These are phyloP conservation scores for Akanthomyces uredinophilus DNA, from an alignment of 2,329 filamentous ascomycete genomes.

Conservation along the genomic window DNA sequence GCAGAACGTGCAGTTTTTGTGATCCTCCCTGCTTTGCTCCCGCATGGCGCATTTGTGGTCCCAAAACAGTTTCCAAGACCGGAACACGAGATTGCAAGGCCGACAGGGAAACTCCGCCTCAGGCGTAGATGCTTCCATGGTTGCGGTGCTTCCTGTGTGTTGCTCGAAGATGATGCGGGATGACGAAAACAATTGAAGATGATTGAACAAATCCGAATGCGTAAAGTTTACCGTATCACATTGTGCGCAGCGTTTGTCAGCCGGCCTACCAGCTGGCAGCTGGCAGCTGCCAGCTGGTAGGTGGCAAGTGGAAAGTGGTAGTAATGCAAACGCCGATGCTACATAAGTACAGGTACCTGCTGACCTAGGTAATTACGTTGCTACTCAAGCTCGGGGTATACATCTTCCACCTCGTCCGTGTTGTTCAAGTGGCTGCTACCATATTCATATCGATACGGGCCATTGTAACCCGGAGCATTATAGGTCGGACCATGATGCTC, in stretches of 20 bases:
- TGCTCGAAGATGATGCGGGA: neutral
- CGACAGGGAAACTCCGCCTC: slow-evolving; percentile 23
- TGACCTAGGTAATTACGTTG: neutral
- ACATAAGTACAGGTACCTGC: too few species aligned
- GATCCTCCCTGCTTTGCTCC: slow-evolving; percentile 19
- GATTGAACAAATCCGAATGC: neutral
- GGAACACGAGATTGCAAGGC: slow-evolving; percentile 26
- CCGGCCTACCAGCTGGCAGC: neutral
- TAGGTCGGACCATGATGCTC: neutral
- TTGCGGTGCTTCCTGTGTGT: neutral
- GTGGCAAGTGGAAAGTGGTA: neutral
- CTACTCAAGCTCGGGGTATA: slow-evolving; percentile 10
- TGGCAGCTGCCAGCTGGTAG: neutral
- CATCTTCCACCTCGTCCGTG: neutral
- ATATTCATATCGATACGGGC: neutral
- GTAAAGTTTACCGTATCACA: neutral
- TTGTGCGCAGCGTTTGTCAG: neutral
- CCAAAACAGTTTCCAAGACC: slow-evolving; percentile 21
- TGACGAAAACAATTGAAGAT: neutral
- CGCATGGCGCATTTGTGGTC: slow-evolving; percentile 28
- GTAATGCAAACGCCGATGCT: neutral
- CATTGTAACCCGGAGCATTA: neutral
- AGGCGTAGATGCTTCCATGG: neutral
- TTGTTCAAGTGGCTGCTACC: neutral
- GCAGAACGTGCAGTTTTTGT: slow-evolving; percentile 36